Base-by-base conservation (phyloP, 1,139 yeast species). In the Scheffersomyces segobiensis region DNA sequence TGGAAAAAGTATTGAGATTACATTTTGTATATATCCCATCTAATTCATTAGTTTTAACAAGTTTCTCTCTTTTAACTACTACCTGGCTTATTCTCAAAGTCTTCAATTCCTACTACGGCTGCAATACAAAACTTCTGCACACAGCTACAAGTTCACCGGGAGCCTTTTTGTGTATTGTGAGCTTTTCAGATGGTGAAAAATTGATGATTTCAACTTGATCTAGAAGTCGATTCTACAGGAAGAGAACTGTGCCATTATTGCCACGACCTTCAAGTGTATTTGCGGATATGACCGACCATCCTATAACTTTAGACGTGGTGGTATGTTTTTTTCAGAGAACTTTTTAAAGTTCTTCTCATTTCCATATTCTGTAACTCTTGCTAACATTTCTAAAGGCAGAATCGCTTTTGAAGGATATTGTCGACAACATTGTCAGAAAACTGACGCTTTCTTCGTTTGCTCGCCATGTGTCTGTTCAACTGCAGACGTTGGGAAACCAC, bases 381-480 rank as follows among this genome's bases (percentile, higher is more conserved):
- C 42, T 32, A 32, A 32, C 42, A 2, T 10, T 32, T 32, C 17
- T 10, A 4, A 32, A 69, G 73, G 72, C 72, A 54, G 69, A 68
- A 57, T 66, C 71, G 42, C 65, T 69, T 1, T 64, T 65, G 58
- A 63, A 71, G 17, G 83, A 80, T 61, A 68, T 80, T 72, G 57
- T 80, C 52, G 68, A 69, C 52, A 74, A 73, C 63, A 64, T 79
- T 32, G 71, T 79, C 12, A 71, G 77, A 48, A 76, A 75, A 54
- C 77, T 78, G 59, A 66, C 79, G 5, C 64, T 79, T 20, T 65
- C 66, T 50, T 69, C 67, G 51, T 62, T 75, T 26, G 69, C 78
- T 48, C 69, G 73, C 52, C 68, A 69, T 54, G 62, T 68, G 46
- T 65, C 76, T 8, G 59, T 69, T 22, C 66, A 66, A 57, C 50